Base-by-base conservation (phyloP, 2,329 filamentous ascomycete species). In the Microascus cirrosus region DNA sequence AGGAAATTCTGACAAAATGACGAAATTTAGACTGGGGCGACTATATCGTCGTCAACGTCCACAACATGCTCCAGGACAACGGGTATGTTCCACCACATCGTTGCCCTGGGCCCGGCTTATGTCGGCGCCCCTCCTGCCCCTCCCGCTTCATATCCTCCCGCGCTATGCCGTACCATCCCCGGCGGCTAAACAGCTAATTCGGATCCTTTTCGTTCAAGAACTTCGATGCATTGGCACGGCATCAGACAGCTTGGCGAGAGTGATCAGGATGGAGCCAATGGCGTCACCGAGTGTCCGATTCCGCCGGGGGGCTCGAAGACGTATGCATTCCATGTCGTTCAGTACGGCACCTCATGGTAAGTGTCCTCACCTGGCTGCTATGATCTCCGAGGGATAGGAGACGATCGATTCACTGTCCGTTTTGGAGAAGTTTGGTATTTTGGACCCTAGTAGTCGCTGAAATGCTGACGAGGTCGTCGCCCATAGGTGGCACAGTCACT, bases 41-140 rank as follows among this genome's bases (percentile, higher is more conserved):
- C 63, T 79, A 71, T 28, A 76, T 84, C 53, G 72, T 87, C 57
- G 81, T 90, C 51, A 84, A 83, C 34, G 78, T 92, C 58, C 78
- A 82, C 69, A 94, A 94, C n/a, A 36, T 51, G 53, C 28, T 59
- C 7, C 39, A 55, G n/a, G 53, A 59, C 36, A 59, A 59, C 20
- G 57, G 57, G 57, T 59, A 50, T 8, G 25, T 51, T 35, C 32
- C 13, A 42, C 53, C 34, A 24, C 56, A 13, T n/a, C 24, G 20
- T 18, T 28, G 42, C 25, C 13, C 32, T 45, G 8, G 18, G 2
- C 3, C 25, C 35, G 13, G 42, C 22, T 15, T 45, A 45, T 13
- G 54, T 18, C 20, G 22, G 42, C 20, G 6, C 36, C 36, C 36
- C 36, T n/a, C 36, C 13, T 7, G 6, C 36, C 36, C 36, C 36